These are phyloP conservation scores for Trebouxia gelatinosa DNA, from an alignment of 163 green algal genomes.

Conservation along the genomic window DNA sequence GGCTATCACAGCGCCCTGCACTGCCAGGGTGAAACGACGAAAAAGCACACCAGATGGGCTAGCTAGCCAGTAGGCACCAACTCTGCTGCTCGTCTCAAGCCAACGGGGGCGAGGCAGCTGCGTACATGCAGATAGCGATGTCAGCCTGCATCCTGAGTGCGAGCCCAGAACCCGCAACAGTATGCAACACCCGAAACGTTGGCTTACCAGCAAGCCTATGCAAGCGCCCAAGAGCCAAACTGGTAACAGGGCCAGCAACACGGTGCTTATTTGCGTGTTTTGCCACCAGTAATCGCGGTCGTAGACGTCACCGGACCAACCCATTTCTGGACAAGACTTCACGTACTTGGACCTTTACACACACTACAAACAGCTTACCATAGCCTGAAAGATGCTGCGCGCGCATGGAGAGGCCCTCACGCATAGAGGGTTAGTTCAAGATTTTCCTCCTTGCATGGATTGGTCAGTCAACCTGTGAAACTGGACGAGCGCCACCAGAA, in stretches of 20 bases:
- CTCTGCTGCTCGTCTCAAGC: slow-evolving; percentile 37
- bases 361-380: no score
- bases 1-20: slow-evolving; percentile 42
- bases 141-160: not conserved
- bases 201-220: slow-evolving; percentile 54
- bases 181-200: not conserved
- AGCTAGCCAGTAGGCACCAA: slow-evolving; percentile 31
- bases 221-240: slow-evolving; percentile 52
- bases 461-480: no score
- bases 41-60: slow-evolving; percentile 29
- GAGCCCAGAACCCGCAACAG: not conserved
- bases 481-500: no score
- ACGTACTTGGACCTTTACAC: no score
- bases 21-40: slow-evolving; percentile 33
- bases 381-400: no score
- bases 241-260: slow-evolving; percentile 17
- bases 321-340: no score
- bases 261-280: slow-evolving; percentile 7
- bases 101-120: slow-evolving; percentile 54
- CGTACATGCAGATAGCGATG: not conserved
- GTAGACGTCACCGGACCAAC: no score
- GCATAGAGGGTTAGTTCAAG: no score
- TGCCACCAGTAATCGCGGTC: no score
- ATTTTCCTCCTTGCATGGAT: no score
- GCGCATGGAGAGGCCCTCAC: no score